Evolutionary conservation across 352 stramenopile genomes (phyloP).

Genomic region (Globisporangium spiculum): DNA sequence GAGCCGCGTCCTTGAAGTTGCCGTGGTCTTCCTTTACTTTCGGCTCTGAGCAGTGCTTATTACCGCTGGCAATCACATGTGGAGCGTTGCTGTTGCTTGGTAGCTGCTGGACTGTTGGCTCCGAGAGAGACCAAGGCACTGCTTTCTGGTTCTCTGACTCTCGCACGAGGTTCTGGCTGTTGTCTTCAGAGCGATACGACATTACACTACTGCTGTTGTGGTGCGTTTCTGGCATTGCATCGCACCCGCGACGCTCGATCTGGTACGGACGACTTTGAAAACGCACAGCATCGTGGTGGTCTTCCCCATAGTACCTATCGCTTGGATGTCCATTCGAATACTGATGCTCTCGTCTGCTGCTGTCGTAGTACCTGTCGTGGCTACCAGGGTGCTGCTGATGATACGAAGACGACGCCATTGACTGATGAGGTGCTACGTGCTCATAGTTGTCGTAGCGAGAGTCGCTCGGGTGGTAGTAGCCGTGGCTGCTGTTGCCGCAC

Average conservation of each 20-base stretch:
- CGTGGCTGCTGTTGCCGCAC: not conserved
- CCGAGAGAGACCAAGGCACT: not conserved
- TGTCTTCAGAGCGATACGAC: not conserved
- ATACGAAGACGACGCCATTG: not conserved
- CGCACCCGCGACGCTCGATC: not conserved
- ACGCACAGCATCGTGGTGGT: not conserved
- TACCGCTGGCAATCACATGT: not conserved
- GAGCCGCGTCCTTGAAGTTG: not conserved
- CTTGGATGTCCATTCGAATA: not conserved
- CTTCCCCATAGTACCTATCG: not conserved
- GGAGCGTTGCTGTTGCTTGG: not conserved
- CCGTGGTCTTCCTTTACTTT: not conserved
- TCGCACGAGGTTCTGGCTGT: not conserved
- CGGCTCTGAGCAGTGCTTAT: not conserved
- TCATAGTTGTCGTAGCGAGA: conserved; percentile 2
- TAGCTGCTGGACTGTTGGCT: not conserved
- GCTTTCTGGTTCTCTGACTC: not conserved
- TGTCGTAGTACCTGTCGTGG: not conserved
- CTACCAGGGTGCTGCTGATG: conserved; percentile 3
- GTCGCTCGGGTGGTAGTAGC: conserved; percentile 15
- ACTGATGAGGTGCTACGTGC: not conserved
- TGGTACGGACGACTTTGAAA: not conserved
- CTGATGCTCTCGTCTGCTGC: conserved; percentile 1
- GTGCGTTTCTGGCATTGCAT: not conserved
- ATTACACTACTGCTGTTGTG: no score